Base-by-base conservation (phyloP, 495 filamentous ascomycete genomes). In the Penicillium canariense region DNA sequence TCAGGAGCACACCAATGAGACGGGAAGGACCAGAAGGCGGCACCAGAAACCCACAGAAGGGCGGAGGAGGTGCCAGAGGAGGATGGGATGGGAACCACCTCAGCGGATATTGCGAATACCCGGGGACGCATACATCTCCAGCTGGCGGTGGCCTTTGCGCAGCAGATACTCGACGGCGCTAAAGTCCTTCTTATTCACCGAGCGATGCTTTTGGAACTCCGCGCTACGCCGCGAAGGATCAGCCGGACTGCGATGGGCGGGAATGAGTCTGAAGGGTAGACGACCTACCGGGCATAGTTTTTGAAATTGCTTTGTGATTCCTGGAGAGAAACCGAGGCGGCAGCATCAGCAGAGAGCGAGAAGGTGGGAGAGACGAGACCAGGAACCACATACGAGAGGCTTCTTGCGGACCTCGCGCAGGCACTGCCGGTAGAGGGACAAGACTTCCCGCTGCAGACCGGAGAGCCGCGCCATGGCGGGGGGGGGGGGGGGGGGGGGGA, bases 371-470 rank as follows among this genome's bases (percentile, higher is more conserved):
- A n/a, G 20, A 32, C 22, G 51, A 20, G 27, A 28, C 7, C 6
- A 28, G 32, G 17, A 44, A 20, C 26, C 22, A 76, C 81, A 62
- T 68, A 93, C 88, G 57, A 71, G 60, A 46, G 94, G 91, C 70
- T 98, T 98, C 60, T 86, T 88, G 48, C 85, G 79, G 48, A 85
- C 83, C 61, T 87, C 89, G 45, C 91, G 80, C 25, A 98, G 77
- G 60, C 91, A 97, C 61, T 84, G 81, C 42, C 91, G 85, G 62
- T 97, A 98, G 9, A 98, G 83, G 31, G 83, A 77, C 35, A 97
- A 69, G 7, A 98, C 92, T 50, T 95, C 88, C 65, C 84, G 86
- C 63, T 98, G 95, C n/a, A 97, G 78, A 31, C 95, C 95, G 8
- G 93, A 95, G 17, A 89, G 78, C 63, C 84, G 67, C 18, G 71